Evolutionary conservation across 768 basidiomycete genomes (phyloP).

Genomic region (Russula foetens): DNA sequence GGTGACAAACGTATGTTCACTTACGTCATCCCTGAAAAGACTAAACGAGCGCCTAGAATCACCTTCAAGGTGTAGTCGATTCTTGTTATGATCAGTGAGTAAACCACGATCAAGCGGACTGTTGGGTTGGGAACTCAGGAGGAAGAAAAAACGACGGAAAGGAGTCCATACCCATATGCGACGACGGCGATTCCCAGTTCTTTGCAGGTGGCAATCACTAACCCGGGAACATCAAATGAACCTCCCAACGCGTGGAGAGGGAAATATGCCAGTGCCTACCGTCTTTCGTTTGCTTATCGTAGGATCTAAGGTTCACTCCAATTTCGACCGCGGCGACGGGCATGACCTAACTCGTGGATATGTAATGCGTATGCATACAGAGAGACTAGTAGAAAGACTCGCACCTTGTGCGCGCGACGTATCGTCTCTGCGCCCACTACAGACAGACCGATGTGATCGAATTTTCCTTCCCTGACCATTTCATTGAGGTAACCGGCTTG

Average conservation of each 20-base stretch:
- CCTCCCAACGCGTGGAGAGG: neutral
- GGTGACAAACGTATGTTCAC: neutral
- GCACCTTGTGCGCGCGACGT: constrained; percentile 35
- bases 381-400: constrained; percentile 22
- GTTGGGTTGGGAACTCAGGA: neutral
- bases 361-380: too few species aligned
- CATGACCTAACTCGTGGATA: neutral
- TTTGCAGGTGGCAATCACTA: constrained; percentile 44
- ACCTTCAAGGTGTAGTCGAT: constrained; percentile 27
- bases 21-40: constrained; percentile 33
- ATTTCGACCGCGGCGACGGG: constrained; percentile 52
- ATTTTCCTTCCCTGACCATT: constrained; percentile 46
- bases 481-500: constrained; percentile 35
- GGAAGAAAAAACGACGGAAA: neutral
- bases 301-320: constrained; percentile 55
- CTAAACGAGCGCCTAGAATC: constrained; percentile 28
- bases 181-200: constrained; percentile 49
- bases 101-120: constrained; percentile 51
- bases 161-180: constrained; percentile 43
- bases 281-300: constrained; percentile 44
- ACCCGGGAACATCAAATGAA: neutral
- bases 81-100: constrained; percentile 33
- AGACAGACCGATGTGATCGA: constrained; percentile 51
- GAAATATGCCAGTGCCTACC: constrained; percentile 23
- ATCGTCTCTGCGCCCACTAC: constrained; percentile 47